Percentiles rank a stretch among this genome's conserved stretches.
Conservation (phyloP, 1,284 basidiomycete genomes). For the Coriolopsis trogii region DNA sequence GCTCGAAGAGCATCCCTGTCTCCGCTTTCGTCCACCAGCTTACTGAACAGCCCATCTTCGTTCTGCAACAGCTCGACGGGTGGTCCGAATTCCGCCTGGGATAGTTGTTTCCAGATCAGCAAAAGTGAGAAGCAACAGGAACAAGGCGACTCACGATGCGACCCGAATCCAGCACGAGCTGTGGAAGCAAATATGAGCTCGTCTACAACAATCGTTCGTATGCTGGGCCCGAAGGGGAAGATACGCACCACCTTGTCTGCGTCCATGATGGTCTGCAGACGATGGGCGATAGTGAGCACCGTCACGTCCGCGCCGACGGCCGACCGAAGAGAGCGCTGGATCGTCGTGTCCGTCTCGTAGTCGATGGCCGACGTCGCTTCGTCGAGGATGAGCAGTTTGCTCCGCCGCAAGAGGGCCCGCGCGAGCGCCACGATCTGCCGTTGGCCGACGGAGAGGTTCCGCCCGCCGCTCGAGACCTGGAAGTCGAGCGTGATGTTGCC, state of each 20-base stretch:
- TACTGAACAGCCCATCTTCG: constrained; percentile 33
- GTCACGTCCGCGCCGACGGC: constrained; percentile 55
- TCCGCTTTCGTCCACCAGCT: constrained; percentile 39
- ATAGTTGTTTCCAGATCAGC: neutral
- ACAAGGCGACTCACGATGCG: constrained; percentile 23
- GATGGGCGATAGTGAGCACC: constrained; percentile 64
- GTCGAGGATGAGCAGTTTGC: constrained; percentile 38
- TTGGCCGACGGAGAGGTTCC: constrained; percentile 35
- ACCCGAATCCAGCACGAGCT: constrained; percentile 40
- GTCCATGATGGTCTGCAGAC: constrained; percentile 70
- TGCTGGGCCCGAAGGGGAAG: constrained; percentile 26
- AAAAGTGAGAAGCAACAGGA: neutral
- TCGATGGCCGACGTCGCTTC: constrained; percentile 52
- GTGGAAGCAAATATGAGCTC: neutral
- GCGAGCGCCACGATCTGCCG: constrained; percentile 47
- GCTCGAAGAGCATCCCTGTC: constrained; percentile 35
- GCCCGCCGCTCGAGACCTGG: constrained; percentile 37
- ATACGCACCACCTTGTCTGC: constrained; percentile 26
- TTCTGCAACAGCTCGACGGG: constrained; percentile 32
- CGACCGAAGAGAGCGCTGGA: constrained; percentile 49
- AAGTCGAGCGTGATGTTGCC: constrained; percentile 37
- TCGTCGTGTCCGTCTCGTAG: constrained; percentile 19
- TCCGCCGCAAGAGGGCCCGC: constrained; percentile 33
- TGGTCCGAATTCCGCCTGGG: constrained; percentile 33
- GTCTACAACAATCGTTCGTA: neutral